phyloP scores from a whole-genome alignment of 2,329 filamentous ascomycete genomes.

The Ophiosphaerella herpotricha region DNA sequence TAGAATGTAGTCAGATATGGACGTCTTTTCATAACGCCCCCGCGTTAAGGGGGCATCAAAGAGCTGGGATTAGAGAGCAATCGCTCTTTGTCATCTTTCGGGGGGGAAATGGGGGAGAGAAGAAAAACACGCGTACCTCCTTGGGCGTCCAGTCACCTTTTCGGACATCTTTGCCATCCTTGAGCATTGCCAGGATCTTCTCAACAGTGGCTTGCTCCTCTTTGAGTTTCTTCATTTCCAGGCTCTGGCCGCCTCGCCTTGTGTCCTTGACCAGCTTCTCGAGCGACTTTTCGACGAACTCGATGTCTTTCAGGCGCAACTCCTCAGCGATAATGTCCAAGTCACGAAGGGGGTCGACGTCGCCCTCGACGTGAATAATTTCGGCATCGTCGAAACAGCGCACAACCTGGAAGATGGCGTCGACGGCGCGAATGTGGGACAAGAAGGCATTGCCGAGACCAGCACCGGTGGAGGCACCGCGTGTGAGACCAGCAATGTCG shows the following conservation, averaged over 20 bases:
- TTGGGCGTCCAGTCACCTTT: slow-evolving; percentile 89
- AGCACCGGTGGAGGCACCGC: slow-evolving; percentile 94
- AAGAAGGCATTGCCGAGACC: slow-evolving; percentile 98
- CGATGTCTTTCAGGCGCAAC: slow-evolving; percentile 95
- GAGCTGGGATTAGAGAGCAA: slow-evolving; percentile 99
- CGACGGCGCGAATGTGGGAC: slow-evolving; percentile 96
- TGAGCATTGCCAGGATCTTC: slow-evolving; percentile 81
- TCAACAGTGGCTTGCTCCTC: slow-evolving; percentile 93
- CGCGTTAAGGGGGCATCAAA: slow-evolving; percentile 85
- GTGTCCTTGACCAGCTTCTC: slow-evolving; percentile 95
- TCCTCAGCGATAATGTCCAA: slow-evolving; percentile 97
- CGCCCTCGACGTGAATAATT: slow-evolving; percentile 99
- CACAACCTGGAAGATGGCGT: slow-evolving; percentile 97
- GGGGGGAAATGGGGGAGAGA: slow-evolving; percentile 38
- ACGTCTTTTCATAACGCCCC: slow-evolving; percentile 88
- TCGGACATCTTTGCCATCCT: slow-evolving; percentile 90
- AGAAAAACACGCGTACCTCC: slow-evolving; percentile 71
- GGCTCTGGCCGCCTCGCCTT: slow-evolving; percentile 85
- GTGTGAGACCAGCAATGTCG: slow-evolving; percentile 95
- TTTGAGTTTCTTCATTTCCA: slow-evolving; percentile 97
- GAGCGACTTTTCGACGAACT: slow-evolving; percentile 94
- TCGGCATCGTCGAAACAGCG: slow-evolving; percentile 98
- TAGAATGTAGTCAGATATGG: slow-evolving; percentile 64
- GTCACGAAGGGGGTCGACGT: slow-evolving; percentile 93
- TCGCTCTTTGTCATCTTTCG: slow-evolving; percentile 98